Base-by-base conservation (phyloP, 768 basidiomycete species). In the Trametes villosa region DNA sequence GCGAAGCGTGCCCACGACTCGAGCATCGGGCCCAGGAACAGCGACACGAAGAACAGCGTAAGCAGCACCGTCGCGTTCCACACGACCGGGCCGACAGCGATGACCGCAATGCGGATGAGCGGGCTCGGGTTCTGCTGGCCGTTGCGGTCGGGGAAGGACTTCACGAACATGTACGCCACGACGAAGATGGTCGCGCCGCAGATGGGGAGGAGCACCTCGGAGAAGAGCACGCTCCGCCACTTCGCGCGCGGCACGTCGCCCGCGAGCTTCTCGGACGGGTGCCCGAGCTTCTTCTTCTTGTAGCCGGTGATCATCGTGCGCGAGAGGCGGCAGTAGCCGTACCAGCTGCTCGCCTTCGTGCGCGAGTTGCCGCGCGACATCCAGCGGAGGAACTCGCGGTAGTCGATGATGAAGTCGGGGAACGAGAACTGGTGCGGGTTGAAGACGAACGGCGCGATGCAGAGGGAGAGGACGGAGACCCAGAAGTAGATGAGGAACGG, bases 341-440 rank as follows among this genome's bases (percentile, higher is more conserved):
- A 96, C 97, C 97, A 99, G 65, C 93, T 96, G 77, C 96, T 98
- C 50, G 92, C 91, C 72, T 98, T 96, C 17, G 93, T 90, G 68
- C 94, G 82, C 47, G 97, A 97, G 76, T 98, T 99, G 57, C 97
- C 97, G 58, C 97, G 86, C 11, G 94, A 97, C 96, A 99, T 98
- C 97, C 97, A 99, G 48, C 97, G 88, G 48, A 99, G 75, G 81
- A 96, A 98, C 72, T 99, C 97, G 57, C 97, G 89, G 74, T 98
- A 98, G 76, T 99, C 97, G 72, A 98, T 94, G 77, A 98, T 90
- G 77, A 96, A 99, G 77, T 99, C 97, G 68, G 93, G 77, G 73
- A 89, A 93, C 11, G 94, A 93, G 84, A 98, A 99, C 75, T 98
- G 97, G 76, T 99, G 96, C n/a, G 97, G 97, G 77, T 99, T 99